These are phyloP conservation scores for Fusarium stilboides DNA, from an alignment of 2,329 filamentous ascomycete genomes.

Conservation along the genomic window DNA sequence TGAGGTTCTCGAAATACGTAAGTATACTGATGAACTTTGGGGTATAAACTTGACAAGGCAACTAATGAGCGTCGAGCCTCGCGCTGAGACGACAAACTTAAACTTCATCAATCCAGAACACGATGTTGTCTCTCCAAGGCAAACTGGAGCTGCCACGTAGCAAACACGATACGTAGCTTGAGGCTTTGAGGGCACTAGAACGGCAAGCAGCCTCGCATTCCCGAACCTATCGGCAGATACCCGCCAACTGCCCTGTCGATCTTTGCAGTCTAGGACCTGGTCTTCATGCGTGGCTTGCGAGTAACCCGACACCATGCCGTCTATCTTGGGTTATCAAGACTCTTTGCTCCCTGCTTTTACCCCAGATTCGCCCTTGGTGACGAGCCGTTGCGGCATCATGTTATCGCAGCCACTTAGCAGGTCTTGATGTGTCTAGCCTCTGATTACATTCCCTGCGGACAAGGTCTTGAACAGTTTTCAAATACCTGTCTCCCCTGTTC, in stretches of 20 bases:
- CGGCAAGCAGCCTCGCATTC: conserved; percentile 9
- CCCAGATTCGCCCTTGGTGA: not conserved
- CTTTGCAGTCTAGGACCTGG: conserved; percentile 4
- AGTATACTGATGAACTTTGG: no score
- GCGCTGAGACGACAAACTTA: not conserved
- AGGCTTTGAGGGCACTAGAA: not conserved
- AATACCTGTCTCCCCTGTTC: not conserved
- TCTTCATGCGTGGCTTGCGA: conserved; percentile 6
- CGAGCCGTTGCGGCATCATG: conserved; percentile 6
- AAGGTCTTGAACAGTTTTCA: not conserved
- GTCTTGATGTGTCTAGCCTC: not conserved
- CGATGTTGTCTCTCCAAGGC: conserved; percentile 2
- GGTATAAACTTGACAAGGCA: not conserved
- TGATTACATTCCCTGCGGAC: not conserved
- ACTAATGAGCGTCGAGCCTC: not conserved
- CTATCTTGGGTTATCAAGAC: not conserved
- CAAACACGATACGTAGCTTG: conserved; percentile 1
- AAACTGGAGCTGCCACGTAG: conserved; percentile 21
- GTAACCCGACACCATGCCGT: conserved; percentile 5
- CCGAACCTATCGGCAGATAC: conserved; percentile 8
- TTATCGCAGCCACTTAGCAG: not conserved
- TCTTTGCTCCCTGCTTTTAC: conserved; percentile 1
- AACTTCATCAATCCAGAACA: not conserved
- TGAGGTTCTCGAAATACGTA: no score
- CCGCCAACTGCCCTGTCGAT: conserved; percentile 14